Evolutionary conservation across 2,329 filamentous ascomycete species (phyloP), one percentile per base, ranked within the genome.

Genomic region (Botrytis pseudocinerea): DNA sequence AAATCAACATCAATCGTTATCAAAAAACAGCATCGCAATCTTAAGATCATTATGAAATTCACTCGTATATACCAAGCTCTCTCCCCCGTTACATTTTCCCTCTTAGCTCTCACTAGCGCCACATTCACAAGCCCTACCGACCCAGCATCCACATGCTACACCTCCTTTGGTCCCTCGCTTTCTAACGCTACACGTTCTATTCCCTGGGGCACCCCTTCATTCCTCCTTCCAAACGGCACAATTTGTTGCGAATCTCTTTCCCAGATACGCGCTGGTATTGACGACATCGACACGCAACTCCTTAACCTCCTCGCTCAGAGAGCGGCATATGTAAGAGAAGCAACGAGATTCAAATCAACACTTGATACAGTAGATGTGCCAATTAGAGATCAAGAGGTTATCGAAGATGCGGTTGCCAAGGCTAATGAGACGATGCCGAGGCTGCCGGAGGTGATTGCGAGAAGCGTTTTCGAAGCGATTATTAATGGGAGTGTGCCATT

Each of bases 291-390:
- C 32, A 44, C 40, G 1, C 71, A 76, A n/a, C 38, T 77, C 3
- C 28, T 77, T 7, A 20, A 54, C 18, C 54, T 76, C 14, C 59
- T 77, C 25, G 73, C 76, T 14, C 63, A 73, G 35, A 61, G 74
- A 66, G 75, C 73, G 1, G 76, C 62, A 18, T 77, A 71, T 72
- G 74, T 77, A 25, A 64, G 70, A 57, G 76, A 77, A 69, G 76
- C 75, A 9, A 76, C 75, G 16, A 73, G 76, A n/a, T 77, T 76
- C 32, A 75, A 76, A 57, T 68, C 9, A 5, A 77, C 73, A 0
- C 22, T 75, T 2, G 71, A 60, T 46, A 35, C 40, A 0, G 73
- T 76, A 38, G 69, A 75, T 71, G 75, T 76, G 10, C 76, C 76
- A 32, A 42, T 60, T 12, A 61, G 74, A 65, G 57, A 76, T 65